These are phyloP conservation scores for Solanum paucissectum DNA, from an alignment of 257 asterid species.

Conservation along the genomic window DNA sequence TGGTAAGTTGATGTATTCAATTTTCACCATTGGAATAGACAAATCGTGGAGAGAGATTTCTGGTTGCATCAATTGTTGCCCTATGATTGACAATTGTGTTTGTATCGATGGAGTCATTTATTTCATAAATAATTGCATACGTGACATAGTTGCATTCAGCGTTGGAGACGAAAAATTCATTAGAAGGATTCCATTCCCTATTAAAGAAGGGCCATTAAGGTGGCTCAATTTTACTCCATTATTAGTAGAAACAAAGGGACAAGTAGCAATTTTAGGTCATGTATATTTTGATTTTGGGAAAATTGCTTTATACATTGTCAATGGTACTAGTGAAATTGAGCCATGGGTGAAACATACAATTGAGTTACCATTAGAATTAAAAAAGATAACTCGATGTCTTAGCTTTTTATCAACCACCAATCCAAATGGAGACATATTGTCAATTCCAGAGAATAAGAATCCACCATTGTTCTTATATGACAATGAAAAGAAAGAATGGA, in stretches of 20 bases:
- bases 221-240: neutral
- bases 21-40: neutral
- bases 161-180: neutral
- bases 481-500: neutral
- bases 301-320: neutral
- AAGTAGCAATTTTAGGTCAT: neutral
- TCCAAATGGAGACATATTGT: neutral
- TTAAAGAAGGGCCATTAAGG: neutral
- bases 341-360: neutral
- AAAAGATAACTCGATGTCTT: neutral
- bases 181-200: neutral
- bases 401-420: neutral
- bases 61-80: neutral
- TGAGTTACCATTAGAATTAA: neutral
- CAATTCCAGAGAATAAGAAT: too few species aligned
- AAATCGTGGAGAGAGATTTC: neutral
- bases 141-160: neutral
- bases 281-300: neutral
- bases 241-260: neutral
- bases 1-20: neutral
- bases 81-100: neutral
- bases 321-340: neutral
- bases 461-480: neutral
- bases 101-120: neutral
- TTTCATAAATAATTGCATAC: neutral